These are phyloP conservation scores for Funneliformis caledonium DNA, from an alignment of 371 early-diverging fungal species.

Conservation along the genomic window DNA sequence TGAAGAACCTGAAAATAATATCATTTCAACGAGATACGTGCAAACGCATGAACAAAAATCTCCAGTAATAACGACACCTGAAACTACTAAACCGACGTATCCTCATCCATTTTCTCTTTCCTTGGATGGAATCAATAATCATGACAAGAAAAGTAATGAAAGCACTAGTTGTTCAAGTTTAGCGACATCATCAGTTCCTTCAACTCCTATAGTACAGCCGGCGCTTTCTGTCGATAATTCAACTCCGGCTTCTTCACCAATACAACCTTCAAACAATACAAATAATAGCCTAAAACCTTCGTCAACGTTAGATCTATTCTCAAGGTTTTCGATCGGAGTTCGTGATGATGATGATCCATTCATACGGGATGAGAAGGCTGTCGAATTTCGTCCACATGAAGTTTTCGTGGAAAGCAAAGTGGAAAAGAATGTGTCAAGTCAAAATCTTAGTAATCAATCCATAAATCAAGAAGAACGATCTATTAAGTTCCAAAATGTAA, in stretches of 20 bases:
- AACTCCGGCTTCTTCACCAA: not conserved
- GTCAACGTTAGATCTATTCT: not conserved
- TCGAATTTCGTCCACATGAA: not conserved
- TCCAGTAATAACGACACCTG: not conserved
- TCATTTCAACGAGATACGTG: not conserved
- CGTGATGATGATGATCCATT: slow-evolving; percentile 12
- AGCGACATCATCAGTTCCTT: not conserved
- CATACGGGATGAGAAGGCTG: slow-evolving; percentile 24
- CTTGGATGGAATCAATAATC: not conserved
- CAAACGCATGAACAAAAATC: not conserved
- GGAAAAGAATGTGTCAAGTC: not conserved
- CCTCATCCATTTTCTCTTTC: not conserved
- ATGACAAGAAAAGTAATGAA: not conserved
- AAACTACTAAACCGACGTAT: not conserved
- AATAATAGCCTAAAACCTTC: not conserved
- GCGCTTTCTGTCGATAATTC: not conserved
- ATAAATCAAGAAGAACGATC: not conserved
- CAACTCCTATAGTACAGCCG: not conserved
- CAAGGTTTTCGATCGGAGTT: slow-evolving; percentile 29
- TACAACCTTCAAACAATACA: not conserved
- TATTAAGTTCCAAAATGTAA: not conserved
- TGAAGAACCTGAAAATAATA: not conserved
- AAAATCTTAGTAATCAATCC: not conserved
- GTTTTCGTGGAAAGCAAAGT: slow-evolving; percentile 1
- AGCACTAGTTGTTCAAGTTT: not conserved